phyloP scores from a whole-genome alignment of 1,139 yeast species.

The Casaregolazyma lundiana region DNA sequence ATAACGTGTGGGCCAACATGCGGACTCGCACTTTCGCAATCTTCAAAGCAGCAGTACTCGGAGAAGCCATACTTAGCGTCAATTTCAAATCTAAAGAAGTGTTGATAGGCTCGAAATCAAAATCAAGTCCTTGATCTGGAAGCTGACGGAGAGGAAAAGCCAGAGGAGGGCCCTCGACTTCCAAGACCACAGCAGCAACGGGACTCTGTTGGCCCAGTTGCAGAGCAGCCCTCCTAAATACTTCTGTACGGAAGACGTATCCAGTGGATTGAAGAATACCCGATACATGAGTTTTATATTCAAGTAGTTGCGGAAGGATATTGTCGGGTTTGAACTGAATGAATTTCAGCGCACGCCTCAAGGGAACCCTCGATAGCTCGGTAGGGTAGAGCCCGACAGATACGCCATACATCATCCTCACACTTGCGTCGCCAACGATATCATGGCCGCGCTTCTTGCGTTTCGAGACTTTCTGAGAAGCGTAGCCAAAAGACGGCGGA shows the following conservation, averaged over 20 bases:
- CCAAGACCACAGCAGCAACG: not conserved
- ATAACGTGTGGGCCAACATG: slow-evolving; percentile 3
- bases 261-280: not conserved
- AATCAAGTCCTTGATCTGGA: not conserved
- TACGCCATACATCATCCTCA: slow-evolving; percentile 7
- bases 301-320: not conserved
- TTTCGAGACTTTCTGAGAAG: not conserved
- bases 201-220: not conserved
- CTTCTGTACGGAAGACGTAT: not conserved
- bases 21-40: not conserved
- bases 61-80: not conserved
- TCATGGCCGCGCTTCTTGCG: not conserved
- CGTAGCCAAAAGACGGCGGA: slow-evolving; percentile 7
- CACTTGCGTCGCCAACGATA: slow-evolving; percentile 4
- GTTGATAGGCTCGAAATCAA: not conserved
- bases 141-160: not conserved
- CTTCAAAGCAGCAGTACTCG: not conserved
- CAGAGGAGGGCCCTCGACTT: not conserved
- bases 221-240: not conserved
- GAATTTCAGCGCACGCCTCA: not conserved
- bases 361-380: not conserved
- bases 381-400: not conserved
- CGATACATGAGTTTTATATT: slow-evolving; percentile 1
- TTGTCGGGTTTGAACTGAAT: not conserved
- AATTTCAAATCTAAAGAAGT: slow-evolving; percentile 1